Evolutionary conservation across 768 basidiomycete species (phyloP).

Genomic region (Leucosporidium scottii): DNA sequence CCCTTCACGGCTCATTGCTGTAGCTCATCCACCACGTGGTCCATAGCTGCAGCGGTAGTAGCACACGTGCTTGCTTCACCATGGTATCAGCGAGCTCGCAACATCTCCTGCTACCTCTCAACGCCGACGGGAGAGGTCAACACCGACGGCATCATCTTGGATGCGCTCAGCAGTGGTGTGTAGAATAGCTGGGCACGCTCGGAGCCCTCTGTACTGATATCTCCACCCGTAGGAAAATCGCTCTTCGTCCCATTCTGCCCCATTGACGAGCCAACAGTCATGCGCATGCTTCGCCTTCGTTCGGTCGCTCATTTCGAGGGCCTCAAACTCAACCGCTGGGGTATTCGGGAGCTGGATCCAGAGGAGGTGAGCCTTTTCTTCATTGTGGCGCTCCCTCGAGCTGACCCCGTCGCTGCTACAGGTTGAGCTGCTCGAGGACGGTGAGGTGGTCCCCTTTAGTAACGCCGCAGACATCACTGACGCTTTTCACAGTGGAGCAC

Average conservation of each 20-base stretch:
- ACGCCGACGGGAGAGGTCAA: slow-evolving; percentile 13
- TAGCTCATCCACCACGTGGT: too few relatives aligned
- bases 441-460: background rate
- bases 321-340: slow-evolving; percentile 22
- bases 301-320: slow-evolving; percentile 9
- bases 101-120: slow-evolving; percentile 25
- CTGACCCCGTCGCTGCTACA: too few relatives aligned
- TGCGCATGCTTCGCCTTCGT: slow-evolving; percentile 27
- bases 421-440: background rate
- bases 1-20: too few relatives aligned
- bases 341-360: slow-evolving; percentile 21
- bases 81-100: slow-evolving; percentile 2
- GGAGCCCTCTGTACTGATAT: too few relatives aligned
- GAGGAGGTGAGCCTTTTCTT: slow-evolving; percentile 9
- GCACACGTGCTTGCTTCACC: slow-evolving; percentile 13
- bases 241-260: slow-evolving; percentile 31
- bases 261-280: slow-evolving; percentile 18
- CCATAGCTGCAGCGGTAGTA: slow-evolving; percentile 18
- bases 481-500: slow-evolving; percentile 9
- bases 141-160: slow-evolving; percentile 21
- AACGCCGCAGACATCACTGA: background rate
- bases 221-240: slow-evolving; percentile 3
- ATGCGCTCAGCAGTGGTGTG: slow-evolving; percentile 10
- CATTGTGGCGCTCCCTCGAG: background rate
- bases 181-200: too few relatives aligned